Base-by-base conservation (phyloP, 1,284 basidiomycete species). In the Irpex sp. region DNA sequence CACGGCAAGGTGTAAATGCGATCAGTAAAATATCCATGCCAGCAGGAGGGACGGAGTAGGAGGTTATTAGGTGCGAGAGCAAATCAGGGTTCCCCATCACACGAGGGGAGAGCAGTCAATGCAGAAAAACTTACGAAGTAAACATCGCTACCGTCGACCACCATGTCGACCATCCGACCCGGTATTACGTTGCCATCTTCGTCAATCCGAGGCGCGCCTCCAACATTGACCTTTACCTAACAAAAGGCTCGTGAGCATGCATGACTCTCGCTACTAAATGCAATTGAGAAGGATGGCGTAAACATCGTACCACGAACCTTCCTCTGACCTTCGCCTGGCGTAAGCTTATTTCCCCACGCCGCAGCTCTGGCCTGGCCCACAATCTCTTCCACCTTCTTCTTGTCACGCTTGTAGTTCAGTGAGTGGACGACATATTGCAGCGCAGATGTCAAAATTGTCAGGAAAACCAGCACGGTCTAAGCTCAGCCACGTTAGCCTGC, bases 371-470 rank as follows among this genome's bases (percentile, higher is more conserved):
- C 94, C 51, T 87, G 79, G 52, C 71, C 71, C 10, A 84, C 75
- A 67, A 94, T 86, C 61, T 79, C 77, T 47, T 88, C 83, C 52
- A 98, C 86, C 39, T 88, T 84, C 57, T 77, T 76, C 58, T 89
- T 68, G 69, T 96, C 93, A 28, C 82, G 82, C 63, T 78, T 83
- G 74, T 92, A 88, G 72, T 90, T 95, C 65, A 96, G 77, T 53
- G 77, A 76, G 67, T 93, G 89, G 58, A 94, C 82, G 45, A 93
- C 65, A 67, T 90, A 90, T 74, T 98, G 95, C 68, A 96, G 72
- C 1, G 78, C 80, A 12, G 89, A 89, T 0, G 93, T 88, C 47
- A 96, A 74, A 53, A 90, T 64, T 5, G 82, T 77, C 69, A 98
- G 77, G 79, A 96, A 96, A 10, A 81, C 69, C 59, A 91, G 64